Evolutionary conservation across 306 rosid genomes (phyloP).

Genomic region (Vicia sativa): DNA sequence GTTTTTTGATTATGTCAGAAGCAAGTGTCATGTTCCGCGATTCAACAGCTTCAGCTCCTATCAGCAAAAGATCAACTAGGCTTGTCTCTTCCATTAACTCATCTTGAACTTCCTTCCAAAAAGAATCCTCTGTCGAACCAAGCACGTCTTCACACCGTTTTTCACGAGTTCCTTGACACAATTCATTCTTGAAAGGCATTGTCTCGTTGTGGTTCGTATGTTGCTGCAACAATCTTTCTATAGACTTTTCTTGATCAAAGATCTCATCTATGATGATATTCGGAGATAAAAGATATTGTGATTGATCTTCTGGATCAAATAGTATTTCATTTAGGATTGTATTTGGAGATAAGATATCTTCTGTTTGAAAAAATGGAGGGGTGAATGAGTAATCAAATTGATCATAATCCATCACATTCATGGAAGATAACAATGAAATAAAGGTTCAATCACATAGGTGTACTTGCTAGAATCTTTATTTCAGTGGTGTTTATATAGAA

Average conservation of each 20-base stretch:
- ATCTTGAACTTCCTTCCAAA: conserved; percentile 54
- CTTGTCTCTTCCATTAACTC: conserved; percentile 64
- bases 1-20: conserved; percentile 47
- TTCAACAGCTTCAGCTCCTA: conserved; percentile 76
- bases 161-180: not conserved
- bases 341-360: conserved; percentile 35
- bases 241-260: conserved; percentile 28
- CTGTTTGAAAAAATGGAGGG: conserved; percentile 35
- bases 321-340: conserved; percentile 31
- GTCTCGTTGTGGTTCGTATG: conserved; percentile 29
- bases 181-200: conserved; percentile 19
- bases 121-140: conserved; percentile 28
- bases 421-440: conserved; percentile 27
- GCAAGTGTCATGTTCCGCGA: conserved; percentile 53
- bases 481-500: conserved; percentile 20
- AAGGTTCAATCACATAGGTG: conserved; percentile 26
- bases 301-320: conserved; percentile 36
- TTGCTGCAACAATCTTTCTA: conserved; percentile 44
- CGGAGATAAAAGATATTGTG: conserved; percentile 36
- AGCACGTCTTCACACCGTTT: conserved; percentile 26
- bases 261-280: conserved; percentile 30
- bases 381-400: conserved; percentile 38
- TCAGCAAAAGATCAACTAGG: conserved; percentile 60
- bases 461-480: not conserved
- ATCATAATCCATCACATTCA: conserved; percentile 44